These are phyloP conservation scores for Stephania yunnanensis DNA, from an alignment of 164 flowering plant genomes.

Conservation along the genomic window DNA sequence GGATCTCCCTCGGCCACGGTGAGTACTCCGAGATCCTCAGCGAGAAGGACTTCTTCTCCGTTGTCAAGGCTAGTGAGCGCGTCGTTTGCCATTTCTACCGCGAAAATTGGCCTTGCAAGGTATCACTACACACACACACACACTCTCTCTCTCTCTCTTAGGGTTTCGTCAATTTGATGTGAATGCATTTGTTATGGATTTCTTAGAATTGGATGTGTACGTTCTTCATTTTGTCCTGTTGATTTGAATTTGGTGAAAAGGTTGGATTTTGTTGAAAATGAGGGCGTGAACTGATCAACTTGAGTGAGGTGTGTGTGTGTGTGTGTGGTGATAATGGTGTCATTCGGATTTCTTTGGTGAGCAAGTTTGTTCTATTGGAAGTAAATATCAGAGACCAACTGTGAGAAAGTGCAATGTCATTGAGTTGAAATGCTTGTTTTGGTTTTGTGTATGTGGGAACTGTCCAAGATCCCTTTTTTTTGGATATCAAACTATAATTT, in stretches of 20 bases:
- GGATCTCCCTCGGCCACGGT: slow-evolving; percentile 93
- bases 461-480: too few species aligned
- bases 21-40: slow-evolving; percentile 77
- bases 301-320: not conserved
- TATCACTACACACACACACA: slow-evolving; percentile 9
- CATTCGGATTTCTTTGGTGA: not conserved
- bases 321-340: not conserved
- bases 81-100: slow-evolving; percentile 98
- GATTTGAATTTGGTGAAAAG: not conserved
- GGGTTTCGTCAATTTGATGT: too few species aligned
- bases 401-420: not conserved
- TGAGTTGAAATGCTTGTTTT: not conserved
- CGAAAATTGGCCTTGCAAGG: slow-evolving; percentile 99
- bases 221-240: too few species aligned
- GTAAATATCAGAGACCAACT: not conserved
- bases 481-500: too few species aligned
- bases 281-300: not conserved
- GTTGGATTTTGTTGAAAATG: not conserved
- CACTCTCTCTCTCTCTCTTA: too few species aligned
- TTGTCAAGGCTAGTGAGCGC: slow-evolving; percentile 89
- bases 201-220: too few species aligned
- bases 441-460: not conserved
- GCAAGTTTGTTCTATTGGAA: not conserved
- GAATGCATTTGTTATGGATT: too few species aligned
- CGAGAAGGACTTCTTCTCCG: slow-evolving; percentile 89